These are phyloP conservation scores for Ogataea glucozyma DNA, from an alignment of 805 yeast species.

Conservation along the genomic window DNA sequence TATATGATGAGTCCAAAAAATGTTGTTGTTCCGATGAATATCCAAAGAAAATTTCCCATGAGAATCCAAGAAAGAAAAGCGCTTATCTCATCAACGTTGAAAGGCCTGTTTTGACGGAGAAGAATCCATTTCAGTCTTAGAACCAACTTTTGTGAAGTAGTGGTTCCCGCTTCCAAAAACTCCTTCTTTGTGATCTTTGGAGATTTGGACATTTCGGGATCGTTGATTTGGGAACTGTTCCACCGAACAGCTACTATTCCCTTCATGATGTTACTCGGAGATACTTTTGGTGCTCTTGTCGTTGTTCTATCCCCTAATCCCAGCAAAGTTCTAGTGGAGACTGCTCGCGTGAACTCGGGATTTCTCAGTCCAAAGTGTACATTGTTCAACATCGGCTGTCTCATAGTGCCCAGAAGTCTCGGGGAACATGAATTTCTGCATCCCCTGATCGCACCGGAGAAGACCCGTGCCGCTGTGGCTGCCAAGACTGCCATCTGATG, in stretches of 20 bases:
- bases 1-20: slow-evolving; percentile 50
- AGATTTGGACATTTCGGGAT: too few species aligned
- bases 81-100: slow-evolving; percentile 50
- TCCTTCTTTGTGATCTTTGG: slow-evolving; percentile 8
- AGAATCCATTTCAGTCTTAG: slow-evolving; percentile 46
- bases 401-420: not conserved
- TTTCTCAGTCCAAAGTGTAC: not conserved
- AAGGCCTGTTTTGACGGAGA: slow-evolving; percentile 48
- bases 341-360: not conserved
- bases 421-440: too few species aligned
- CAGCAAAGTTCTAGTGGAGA: too few species aligned
- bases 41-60: slow-evolving; percentile 58
- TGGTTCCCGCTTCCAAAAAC: slow-evolving; percentile 23
- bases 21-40: slow-evolving; percentile 58
- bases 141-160: slow-evolving; percentile 13
- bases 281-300: not conserved
- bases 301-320: not conserved
- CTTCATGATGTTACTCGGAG: not conserved
- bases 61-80: slow-evolving; percentile 58
- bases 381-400: not conserved
- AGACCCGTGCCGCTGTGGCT: not conserved
- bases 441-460: too few species aligned
- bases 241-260: too few species aligned
- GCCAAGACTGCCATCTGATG: slow-evolving; percentile 1
- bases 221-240: too few species aligned